Conservation (phyloP, 192 early-diverging fungal genomes). For the Entomortierella lignicola region DNA sequence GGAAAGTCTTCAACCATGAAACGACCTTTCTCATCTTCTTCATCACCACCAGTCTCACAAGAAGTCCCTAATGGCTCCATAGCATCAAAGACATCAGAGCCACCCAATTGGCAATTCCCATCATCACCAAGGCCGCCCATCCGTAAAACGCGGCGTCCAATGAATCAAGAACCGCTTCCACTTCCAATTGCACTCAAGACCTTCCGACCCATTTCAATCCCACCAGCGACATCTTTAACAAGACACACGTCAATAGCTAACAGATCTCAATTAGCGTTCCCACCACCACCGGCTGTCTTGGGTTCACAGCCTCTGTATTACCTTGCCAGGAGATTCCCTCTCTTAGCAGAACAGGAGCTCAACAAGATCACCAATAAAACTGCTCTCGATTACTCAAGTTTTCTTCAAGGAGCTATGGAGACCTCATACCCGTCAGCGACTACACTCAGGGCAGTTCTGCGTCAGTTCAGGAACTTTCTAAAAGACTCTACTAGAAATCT, state of each 20-base stretch:
- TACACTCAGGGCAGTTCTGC: slow-evolving; percentile 31
- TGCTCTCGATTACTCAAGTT: slow-evolving; percentile 48
- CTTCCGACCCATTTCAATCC: not conserved
- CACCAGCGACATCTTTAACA: not conserved
- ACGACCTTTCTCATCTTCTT: slow-evolving; percentile 12
- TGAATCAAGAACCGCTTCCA: slow-evolving; percentile 20
- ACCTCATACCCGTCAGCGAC: slow-evolving; percentile 42
- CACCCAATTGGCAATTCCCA: slow-evolving; percentile 22
- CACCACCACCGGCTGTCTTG: slow-evolving; percentile 32
- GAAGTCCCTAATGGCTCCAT: not conserved
- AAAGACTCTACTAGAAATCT: slow-evolving; percentile 17
- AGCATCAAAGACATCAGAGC: not conserved
- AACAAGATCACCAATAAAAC: slow-evolving; percentile 28
- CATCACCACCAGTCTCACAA: not conserved
- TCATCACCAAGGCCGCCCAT: not conserved
- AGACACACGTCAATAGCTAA: not conserved
- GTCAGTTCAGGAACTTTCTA: slow-evolving; percentile 50
- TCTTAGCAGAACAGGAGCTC: slow-evolving; percentile 45
- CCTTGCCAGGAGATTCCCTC: slow-evolving; percentile 36
- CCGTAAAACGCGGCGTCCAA: not conserved
- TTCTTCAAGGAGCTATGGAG: slow-evolving; percentile 37
- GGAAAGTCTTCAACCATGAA: not conserved
- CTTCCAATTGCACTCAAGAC: slow-evolving; percentile 32
- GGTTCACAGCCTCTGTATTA: slow-evolving; percentile 49
- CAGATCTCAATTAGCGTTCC: slow-evolving; percentile 14